A percentile compares a stretch with the other conserved stretches of the same genome.
phyloP scores from a whole-genome alignment of 2,329 filamentous ascomycete genomes.

The Phialemoniopsis sp. region DNA sequence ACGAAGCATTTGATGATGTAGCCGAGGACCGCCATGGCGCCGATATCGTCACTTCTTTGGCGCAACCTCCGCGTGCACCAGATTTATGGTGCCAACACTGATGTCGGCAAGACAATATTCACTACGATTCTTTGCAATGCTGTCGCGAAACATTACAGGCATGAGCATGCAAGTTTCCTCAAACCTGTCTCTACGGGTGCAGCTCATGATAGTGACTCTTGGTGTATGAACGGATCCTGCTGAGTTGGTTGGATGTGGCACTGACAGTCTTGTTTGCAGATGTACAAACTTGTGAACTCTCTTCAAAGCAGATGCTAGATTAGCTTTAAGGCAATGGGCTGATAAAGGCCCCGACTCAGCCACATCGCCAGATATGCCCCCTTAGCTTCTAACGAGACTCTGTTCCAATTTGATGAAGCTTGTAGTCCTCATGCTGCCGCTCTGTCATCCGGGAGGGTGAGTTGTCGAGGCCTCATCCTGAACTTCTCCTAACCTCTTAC shows the following conservation, averaged over 20 bases:
- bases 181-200: conserved; percentile 82
- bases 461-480: conserved; percentile 1
- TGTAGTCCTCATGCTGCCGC: conserved; percentile 78
- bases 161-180: conserved; percentile 57
- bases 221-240: conserved; percentile 36
- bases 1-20: too few species aligned
- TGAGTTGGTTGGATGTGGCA: too few species aligned
- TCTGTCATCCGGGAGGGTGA: conserved; percentile 35
- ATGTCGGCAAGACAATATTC: conserved; percentile 81
- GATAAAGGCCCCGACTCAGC: too few species aligned
- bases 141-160: conserved; percentile 38
- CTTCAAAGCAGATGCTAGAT: too few species aligned
- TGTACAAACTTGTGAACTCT: too few species aligned
- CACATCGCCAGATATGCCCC: conserved; percentile 60
- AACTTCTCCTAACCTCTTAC: background rate
- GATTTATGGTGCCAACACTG: conserved; percentile 79
- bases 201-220: conserved; percentile 63
- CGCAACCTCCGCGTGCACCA: conserved; percentile 66
- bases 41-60: conserved; percentile 50
- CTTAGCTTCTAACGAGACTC: conserved; percentile 42
- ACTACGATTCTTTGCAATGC: conserved; percentile 68
- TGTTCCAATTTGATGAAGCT: conserved; percentile 70
- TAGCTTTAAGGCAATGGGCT: too few species aligned
- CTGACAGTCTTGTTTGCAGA: too few species aligned
- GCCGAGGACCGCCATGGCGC: too few species aligned